Evolutionary conservation across 2,329 filamentous ascomycete species (phyloP), one percentile per base, ranked within the genome.

Genomic region (Fusarium circinatum): DNA sequence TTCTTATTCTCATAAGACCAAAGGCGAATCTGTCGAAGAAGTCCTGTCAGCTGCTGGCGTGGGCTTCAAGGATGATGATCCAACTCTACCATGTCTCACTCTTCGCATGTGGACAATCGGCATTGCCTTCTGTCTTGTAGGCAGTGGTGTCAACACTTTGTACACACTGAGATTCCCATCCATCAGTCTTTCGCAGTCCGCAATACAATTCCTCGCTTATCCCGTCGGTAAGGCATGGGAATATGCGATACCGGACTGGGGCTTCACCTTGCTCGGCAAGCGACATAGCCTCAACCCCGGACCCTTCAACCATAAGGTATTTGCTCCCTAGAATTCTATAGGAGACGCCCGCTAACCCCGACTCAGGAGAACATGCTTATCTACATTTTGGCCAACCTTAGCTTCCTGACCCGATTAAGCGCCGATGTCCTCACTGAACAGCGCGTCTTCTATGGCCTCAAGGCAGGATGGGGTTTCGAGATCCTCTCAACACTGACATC

Each of bases 331-430:
- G 15, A 2, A 61, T 2, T 14, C 8, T 28, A 2, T 0, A 18
- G 3, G 8, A 34, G 3, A 11, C 18, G 6, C 5, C 36, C 11
- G 7, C n/a, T 26, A 4, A 55, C 2, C 3, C 0, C 14, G 6
- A 10, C 5, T 17, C 24, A 78, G 79, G 88, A 89, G 78, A 87
- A 89, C 74, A 86, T 87, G 78, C 80, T 89, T 22, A 86, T 89
- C 58, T 85, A 85, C 62, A 86, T 88, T 65, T 84, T 88, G 82
- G 87, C 90, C 54, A 90, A 91, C 78, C 84, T 86, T 3, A 86
- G 84, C 20, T 85, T 86, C 59, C 81, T 84, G 24, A 82, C 80
- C 6, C 76, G 80, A n/a, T 72, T 82, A 14, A 81, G 80, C 32
- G 80, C 80, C 9, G 80, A 82, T 32, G 80, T 81, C 15, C 72